Percentiles rank a stretch among this genome's conserved stretches.
Conservation (phyloP, 257 asterid genomes). For the Petrea volubilis region DNA sequence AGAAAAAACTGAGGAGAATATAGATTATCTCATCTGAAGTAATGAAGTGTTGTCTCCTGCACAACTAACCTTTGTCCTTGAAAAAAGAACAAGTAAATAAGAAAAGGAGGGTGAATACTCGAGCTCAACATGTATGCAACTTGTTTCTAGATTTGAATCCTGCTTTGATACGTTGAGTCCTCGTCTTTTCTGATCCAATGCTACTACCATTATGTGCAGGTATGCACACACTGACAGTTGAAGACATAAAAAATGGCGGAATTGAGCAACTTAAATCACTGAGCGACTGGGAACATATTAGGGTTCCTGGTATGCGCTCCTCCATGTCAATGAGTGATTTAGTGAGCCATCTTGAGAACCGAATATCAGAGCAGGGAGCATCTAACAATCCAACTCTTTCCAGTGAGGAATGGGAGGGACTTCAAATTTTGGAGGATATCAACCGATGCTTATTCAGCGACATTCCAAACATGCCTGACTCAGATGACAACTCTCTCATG, state of each 20-base stretch:
- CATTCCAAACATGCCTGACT: slow-evolving; percentile 47
- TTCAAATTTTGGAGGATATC: slow-evolving; percentile 70
- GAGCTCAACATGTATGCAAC: no score
- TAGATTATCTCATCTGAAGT: no score
- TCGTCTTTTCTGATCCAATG: background rate
- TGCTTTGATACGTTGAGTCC: background rate
- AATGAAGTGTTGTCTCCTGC: no score
- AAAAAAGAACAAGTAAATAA: no score
- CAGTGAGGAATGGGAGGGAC: slow-evolving; percentile 67
- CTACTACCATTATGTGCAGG: slow-evolving; percentile 38
- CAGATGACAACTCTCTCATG: slow-evolving; percentile 82
- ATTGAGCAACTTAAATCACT: slow-evolving; percentile 60
- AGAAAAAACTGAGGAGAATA: no score
- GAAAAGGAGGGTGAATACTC: no score
- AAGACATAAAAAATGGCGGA: slow-evolving; percentile 48
- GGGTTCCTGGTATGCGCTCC: slow-evolving; percentile 68
- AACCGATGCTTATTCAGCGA: slow-evolving; percentile 71
- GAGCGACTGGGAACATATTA: slow-evolving; percentile 73
- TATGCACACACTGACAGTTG: slow-evolving; percentile 41
- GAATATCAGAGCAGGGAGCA: slow-evolving; percentile 72
- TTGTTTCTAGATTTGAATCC: background rate
- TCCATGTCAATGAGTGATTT: slow-evolving; percentile 96
- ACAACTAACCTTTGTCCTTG: no score
- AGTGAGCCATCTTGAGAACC: slow-evolving; percentile 82
- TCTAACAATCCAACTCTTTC: slow-evolving; percentile 56